A percentile compares a stretch with the other conserved stretches of the same genome.
These are phyloP conservation scores for Dendrobium huoshanense DNA, from an alignment of 106 monocot genomes.

Conservation along the genomic window DNA sequence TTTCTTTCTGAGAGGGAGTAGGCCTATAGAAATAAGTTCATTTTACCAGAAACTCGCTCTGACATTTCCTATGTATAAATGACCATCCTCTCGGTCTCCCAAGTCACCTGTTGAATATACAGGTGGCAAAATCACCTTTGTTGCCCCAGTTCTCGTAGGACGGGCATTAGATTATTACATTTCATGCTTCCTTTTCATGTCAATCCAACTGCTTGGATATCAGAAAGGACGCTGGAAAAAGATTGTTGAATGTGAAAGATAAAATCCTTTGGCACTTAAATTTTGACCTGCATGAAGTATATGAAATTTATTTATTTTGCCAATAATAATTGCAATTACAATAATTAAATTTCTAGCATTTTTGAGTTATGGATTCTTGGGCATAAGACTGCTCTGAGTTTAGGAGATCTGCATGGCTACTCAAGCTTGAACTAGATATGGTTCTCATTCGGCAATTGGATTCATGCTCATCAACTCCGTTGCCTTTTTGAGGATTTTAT, in stretches of 20 bases:
- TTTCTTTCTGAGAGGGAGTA: background rate
- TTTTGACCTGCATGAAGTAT: background rate
- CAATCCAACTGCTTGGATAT: too few relatives aligned
- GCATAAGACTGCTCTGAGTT: background rate
- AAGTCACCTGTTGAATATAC: too few relatives aligned
- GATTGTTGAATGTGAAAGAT: too few relatives aligned
- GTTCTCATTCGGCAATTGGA: background rate
- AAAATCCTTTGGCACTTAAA: too few relatives aligned
- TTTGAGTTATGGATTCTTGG: background rate
- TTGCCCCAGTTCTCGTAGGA: too few relatives aligned
- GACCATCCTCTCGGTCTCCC: background rate
- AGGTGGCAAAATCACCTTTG: too few relatives aligned
- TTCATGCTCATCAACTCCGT: background rate
- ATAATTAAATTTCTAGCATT: background rate
- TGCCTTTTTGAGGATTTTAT: too few relatives aligned
- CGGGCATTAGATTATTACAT: too few relatives aligned
- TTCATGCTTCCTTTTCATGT: too few relatives aligned
- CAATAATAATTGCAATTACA: background rate
- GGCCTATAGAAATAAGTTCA: background rate
- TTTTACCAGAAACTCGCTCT: background rate
- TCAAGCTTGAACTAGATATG: background rate
- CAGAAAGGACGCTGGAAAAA: too few relatives aligned
- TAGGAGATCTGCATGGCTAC: background rate
- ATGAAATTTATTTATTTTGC: background rate
- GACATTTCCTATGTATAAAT: background rate